Percentiles rank a stretch among this genome's conserved stretches.
Conservation (phyloP, 768 basidiomycete species). For the Gyrodon lividus region DNA sequence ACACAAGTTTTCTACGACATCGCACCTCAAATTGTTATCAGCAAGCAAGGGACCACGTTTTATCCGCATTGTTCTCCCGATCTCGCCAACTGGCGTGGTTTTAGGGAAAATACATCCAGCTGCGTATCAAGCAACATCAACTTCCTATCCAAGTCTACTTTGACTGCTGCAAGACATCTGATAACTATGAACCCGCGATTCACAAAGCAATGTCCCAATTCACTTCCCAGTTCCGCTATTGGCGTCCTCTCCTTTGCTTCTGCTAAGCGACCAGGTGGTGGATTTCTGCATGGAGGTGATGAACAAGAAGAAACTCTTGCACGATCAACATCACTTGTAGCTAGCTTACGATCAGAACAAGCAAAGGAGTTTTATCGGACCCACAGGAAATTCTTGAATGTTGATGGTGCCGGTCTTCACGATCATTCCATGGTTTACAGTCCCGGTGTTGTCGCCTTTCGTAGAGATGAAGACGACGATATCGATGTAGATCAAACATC, state of each 20-base stretch:
- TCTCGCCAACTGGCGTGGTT: conserved; percentile 36
- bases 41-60: conserved; percentile 38
- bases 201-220: conserved; percentile 9
- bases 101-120: conserved; percentile 4
- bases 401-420: conserved; percentile 42
- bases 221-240: conserved; percentile 28
- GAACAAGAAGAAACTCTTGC: conserved; percentile 47
- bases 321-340: conserved; percentile 40
- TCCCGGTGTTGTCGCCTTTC: conserved; percentile 42
- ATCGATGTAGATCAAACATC: conserved; percentile 11
- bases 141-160: conserved; percentile 31
- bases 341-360: conserved; percentile 33
- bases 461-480: conserved; percentile 36
- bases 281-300: conserved; percentile 43
- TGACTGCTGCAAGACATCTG: conserved; percentile 33
- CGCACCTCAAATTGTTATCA: conserved; percentile 35
- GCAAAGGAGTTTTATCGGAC: conserved; percentile 41
- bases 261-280: conserved; percentile 44
- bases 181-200: conserved; percentile 11
- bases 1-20: conserved; percentile 31
- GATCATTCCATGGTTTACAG: conserved; percentile 50
- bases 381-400: conserved; percentile 33
- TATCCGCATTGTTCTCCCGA: conserved; percentile 38
- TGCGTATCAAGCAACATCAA: conserved; percentile 21
- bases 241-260: conserved; percentile 45